Conservation (phyloP, 192 early-diverging fungal genomes). For the Glomus cerebriforme region DNA sequence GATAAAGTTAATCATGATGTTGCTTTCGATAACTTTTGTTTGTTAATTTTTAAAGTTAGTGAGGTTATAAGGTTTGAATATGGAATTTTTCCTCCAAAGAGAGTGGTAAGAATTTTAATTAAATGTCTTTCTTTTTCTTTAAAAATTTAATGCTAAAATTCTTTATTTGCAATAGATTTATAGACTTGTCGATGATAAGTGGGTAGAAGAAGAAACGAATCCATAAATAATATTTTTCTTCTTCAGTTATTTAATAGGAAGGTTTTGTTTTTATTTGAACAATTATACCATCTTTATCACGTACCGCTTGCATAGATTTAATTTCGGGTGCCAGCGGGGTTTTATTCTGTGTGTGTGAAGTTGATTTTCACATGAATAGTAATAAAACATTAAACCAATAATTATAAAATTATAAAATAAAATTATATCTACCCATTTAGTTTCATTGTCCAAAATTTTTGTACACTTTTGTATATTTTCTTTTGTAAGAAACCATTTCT, state of each 20-base stretch:
- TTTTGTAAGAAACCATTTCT: conserved; percentile 2
- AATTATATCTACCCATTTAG: conserved; percentile 7
- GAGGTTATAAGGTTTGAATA: conserved; percentile 65
- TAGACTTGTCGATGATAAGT: background rate
- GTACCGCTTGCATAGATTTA: background rate
- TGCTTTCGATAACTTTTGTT: conserved; percentile 75
- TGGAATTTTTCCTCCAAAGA: conserved; percentile 49
- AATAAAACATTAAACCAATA: background rate
- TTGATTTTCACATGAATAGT: background rate
- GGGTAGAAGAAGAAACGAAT: background rate
- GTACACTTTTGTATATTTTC: conserved; percentile 20
- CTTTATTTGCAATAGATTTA: background rate
- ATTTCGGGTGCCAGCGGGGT: background rate
- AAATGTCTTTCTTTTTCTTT: background rate
- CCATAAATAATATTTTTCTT: background rate
- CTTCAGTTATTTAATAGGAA: background rate
- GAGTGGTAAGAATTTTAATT: conserved; percentile 50
- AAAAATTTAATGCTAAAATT: background rate
- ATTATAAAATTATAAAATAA: background rate
- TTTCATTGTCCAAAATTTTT: background rate
- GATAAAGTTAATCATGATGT: conserved; percentile 62
- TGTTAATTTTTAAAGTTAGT: conserved; percentile 66
- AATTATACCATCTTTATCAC: background rate
- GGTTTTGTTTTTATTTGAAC: background rate
- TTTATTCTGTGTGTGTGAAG: background rate